These are phyloP conservation scores for Phytophthora agathidicida DNA, from an alignment of 352 stramenopile species.

Conservation along the genomic window DNA sequence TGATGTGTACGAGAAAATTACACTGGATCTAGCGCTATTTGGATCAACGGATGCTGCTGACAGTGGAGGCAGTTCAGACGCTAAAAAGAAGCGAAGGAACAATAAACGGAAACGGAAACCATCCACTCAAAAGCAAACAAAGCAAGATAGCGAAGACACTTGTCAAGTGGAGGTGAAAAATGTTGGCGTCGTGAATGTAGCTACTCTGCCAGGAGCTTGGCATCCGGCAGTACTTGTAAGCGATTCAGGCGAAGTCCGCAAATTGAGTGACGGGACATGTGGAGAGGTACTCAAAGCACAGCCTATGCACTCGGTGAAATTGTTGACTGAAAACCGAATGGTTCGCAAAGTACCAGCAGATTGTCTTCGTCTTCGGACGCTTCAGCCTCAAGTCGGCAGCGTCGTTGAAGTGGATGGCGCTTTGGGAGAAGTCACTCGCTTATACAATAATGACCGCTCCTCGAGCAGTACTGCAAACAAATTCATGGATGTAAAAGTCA, in stretches of 20 bases:
- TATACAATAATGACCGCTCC: slow-evolving; percentile 36
- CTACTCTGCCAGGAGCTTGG: slow-evolving; percentile 61
- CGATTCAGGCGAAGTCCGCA: slow-evolving; percentile 13
- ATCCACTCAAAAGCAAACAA: slow-evolving; percentile 21
- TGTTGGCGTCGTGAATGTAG: slow-evolving; percentile 29
- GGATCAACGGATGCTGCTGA: slow-evolving; percentile 29
- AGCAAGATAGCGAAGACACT: slow-evolving; percentile 17
- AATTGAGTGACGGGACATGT: slow-evolving; percentile 17
- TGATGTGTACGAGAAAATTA: slow-evolving; percentile 53
- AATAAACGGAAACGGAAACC: slow-evolving; percentile 67
- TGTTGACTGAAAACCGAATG: slow-evolving; percentile 43
- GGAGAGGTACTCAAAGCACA: slow-evolving; percentile 29
- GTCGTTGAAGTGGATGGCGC: slow-evolving; percentile 73
- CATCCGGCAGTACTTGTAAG: slow-evolving; percentile 56
- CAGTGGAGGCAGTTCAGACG: slow-evolving; percentile 8
- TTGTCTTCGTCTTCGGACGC: slow-evolving; percentile 41
- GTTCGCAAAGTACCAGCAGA: slow-evolving; percentile 54
- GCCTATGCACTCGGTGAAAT: slow-evolving; percentile 42
- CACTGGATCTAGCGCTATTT: slow-evolving; percentile 58
- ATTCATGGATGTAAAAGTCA: slow-evolving; percentile 61
- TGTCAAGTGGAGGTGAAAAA: slow-evolving; percentile 68
- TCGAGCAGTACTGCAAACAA: slow-evolving; percentile 12
- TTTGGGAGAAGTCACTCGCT: slow-evolving; percentile 62
- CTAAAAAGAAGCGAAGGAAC: slow-evolving; percentile 68
- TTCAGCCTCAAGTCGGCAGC: slow-evolving; percentile 64